Evolutionary conservation across 139 green algal genomes (phyloP), one percentile per base, ranked within the genome.

Genomic region (Chlamydomonas urium): DNA sequence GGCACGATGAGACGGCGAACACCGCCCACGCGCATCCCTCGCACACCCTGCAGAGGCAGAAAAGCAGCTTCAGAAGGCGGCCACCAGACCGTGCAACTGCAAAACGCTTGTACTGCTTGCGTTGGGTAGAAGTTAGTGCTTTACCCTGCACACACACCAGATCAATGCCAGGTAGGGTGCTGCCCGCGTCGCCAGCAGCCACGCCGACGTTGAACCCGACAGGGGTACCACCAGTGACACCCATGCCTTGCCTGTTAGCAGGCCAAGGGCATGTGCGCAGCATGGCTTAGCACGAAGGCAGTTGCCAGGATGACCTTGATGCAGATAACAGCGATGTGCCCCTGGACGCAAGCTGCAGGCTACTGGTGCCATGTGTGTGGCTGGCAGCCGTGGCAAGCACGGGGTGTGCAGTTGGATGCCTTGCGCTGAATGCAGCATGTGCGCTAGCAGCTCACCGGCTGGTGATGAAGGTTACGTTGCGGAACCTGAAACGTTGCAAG

Each of bases 131-230:
- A n/a, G 42, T 53, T 53, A 17, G 21, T 62, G 53, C 23, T 34
- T 62, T 17, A 62, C n/a, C 21, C 28, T 28, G 24, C 65, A 5
- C 53, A 6, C 77, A 83, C 68, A 90, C 86, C 56, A 94, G 63
- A 67, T 96, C 91, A 10, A 96, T 77, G 5, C 90, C 90, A 3
- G 71, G 67, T 2, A 95, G 79, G 28, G 79, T 87, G 73, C 76
- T 87, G 36, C 89, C 88, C 47, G 88, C 73, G 4, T 83, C 70
- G 3, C 81, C 83, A 3, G 75, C 62, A 5, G 66, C 60, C 21
- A 75, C 75, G 0, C 92, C 92, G 1, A 97, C 79, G 61, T 97
- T 89, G 84, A 97, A 97, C 2, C 93, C 93, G 3, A 94, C 73
- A 1, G 93, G 93, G 1, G 65, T 84, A 38, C 93, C 93, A 24